Conservation (phyloP, 2,329 filamentous ascomycete species). For the Phoma sp. region DNA sequence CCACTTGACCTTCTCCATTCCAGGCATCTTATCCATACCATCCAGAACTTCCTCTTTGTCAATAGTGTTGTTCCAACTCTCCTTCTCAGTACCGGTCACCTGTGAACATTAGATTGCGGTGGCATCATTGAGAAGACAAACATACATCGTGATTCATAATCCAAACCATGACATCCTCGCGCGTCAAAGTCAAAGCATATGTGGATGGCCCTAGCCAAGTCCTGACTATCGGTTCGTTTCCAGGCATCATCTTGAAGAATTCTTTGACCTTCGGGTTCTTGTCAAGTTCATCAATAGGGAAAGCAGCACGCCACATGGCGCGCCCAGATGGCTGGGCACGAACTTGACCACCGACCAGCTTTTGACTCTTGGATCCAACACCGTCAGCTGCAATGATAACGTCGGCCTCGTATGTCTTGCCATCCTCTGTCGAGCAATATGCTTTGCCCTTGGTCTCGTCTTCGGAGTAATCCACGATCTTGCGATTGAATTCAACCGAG, state of each 20-base stretch:
- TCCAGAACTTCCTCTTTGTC: constrained; percentile 53
- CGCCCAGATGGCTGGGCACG: constrained; percentile 48
- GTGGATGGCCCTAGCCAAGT: constrained; percentile 54
- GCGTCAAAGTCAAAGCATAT: constrained; percentile 54
- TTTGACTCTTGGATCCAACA: constrained; percentile 54
- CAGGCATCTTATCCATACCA: constrained; percentile 53
- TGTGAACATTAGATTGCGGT: constrained; percentile 24
- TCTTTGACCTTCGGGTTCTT: constrained; percentile 55
- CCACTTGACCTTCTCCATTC: constrained; percentile 51
- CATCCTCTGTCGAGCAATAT: constrained; percentile 47
- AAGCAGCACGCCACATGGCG: constrained; percentile 51
- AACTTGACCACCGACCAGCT: constrained; percentile 53
- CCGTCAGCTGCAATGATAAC: constrained; percentile 50
- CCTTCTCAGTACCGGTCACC: constrained; percentile 53
- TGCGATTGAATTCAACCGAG: constrained; percentile 50
- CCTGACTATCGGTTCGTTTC: constrained; percentile 52
- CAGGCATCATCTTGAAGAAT: constrained; percentile 53
- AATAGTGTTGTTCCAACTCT: constrained; percentile 56
- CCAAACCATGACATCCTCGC: constrained; percentile 57
- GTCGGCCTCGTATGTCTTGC: constrained; percentile 51
- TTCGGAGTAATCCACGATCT: constrained; percentile 54
- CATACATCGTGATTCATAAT: constrained; percentile 57
- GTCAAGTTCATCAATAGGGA: constrained; percentile 52
- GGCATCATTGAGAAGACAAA: neutral
- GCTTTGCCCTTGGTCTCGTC: constrained; percentile 48